A percentile compares a stretch with the other conserved stretches of the same genome.
Conservation (phyloP, 192 early-diverging fungal species). For the Rhizophagus prolifer region DNA sequence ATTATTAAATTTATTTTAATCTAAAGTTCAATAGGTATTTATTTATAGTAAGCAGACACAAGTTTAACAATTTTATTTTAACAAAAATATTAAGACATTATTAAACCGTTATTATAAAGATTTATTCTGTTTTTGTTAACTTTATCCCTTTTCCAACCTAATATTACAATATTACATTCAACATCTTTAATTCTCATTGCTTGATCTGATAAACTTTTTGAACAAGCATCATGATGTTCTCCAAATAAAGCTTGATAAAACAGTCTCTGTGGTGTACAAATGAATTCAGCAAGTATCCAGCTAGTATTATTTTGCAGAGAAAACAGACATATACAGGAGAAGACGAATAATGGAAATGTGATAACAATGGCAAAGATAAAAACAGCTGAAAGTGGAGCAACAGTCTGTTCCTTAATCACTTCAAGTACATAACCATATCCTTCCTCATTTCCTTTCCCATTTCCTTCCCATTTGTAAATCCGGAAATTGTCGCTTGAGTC, state of each 20-base stretch:
- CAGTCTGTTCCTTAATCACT: neutral
- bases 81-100: too few relatives aligned
- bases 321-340: neutral
- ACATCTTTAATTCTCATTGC: neutral
- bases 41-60: too few relatives aligned
- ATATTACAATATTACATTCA: slow-evolving; percentile 3
- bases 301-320: neutral
- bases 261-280: slow-evolving; percentile 1
- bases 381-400: neutral
- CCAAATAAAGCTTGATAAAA: neutral
- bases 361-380: neutral
- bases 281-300: neutral
- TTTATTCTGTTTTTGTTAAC: too few relatives aligned
- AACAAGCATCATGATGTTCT: neutral
- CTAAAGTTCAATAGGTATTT: too few relatives aligned
- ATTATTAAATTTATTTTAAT: too few relatives aligned
- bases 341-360: neutral
- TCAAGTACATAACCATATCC: neutral
- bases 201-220: neutral
- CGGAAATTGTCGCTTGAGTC: neutral
- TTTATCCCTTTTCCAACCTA: neutral
- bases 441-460: neutral
- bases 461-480: neutral
- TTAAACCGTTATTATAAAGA: too few relatives aligned
- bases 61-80: too few relatives aligned